phyloP scores from a whole-genome alignment of 768 basidiomycete species.

The Xerocomellus dryophilus region DNA sequence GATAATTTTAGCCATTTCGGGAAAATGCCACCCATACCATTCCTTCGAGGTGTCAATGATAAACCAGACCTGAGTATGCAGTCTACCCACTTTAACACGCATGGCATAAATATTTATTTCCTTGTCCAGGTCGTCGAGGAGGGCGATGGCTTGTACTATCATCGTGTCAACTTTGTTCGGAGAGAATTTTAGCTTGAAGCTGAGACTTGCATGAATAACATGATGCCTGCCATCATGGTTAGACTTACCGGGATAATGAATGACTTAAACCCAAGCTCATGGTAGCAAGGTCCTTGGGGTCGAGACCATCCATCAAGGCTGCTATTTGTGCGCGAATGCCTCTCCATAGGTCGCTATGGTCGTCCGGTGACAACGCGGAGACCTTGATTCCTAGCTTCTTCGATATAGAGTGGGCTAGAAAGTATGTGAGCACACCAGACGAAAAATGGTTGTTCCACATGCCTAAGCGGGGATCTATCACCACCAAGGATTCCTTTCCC shows the following conservation, averaged over 20 bases:
- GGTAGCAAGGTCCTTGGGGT: conserved; percentile 91
- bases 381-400: conserved; percentile 95
- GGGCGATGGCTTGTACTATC: conserved; percentile 97
- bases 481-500: conserved; percentile 78
- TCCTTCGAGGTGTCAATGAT: conserved; percentile 52
- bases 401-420: conserved; percentile 74
- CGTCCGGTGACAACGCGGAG: conserved; percentile 51
- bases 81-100: conserved; percentile 84
- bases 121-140: conserved; percentile 98
- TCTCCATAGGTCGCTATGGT: conserved; percentile 83
- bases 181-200: conserved; percentile 99
- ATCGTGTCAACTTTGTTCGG: conserved; percentile 99
- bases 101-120: conserved; percentile 99
- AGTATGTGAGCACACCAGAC: conserved; percentile 4
- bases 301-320: conserved; percentile 82
- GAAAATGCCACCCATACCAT: conserved; percentile 99
- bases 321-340: conserved; percentile 91
- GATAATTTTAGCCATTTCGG: conserved; percentile 98
- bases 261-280: conserved; percentile 98
- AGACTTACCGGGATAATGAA: conserved; percentile 81
- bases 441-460: conserved; percentile 27
- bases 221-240: not conserved
- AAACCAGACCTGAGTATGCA: not conserved
- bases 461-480: conserved; percentile 91
- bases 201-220: conserved; percentile 31